Base-by-base conservation (phyloP, 768 basidiomycete species). In the Trichaptum fuscoviolaceum region DNA sequence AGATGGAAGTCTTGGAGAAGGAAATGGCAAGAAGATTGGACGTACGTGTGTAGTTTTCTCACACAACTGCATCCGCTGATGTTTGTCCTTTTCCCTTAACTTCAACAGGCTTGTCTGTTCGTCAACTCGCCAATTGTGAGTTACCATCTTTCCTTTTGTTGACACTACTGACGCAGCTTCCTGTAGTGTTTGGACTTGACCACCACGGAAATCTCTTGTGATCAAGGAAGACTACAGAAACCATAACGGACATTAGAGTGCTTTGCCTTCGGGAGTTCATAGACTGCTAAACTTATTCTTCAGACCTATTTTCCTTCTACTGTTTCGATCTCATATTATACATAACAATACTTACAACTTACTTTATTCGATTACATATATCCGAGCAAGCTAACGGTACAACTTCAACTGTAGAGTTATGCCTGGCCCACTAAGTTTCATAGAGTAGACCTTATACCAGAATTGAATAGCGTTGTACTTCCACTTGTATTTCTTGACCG, bases 1-100 rank as follows among this genome's bases (percentile, higher is more conserved):
- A 8, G 86, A 88, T 71, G 84, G 85, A 9, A 81, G 82, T 67
- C 77, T 89, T 52, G 87, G 88, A 6, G 88, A 89, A 76, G 87
- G 87, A 10, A 76, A 71, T 2, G 87, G 82, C 20, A 81, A 83
- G 76, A 88, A 87, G 76, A 79, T 87, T 62, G 82, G 82, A 35
- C 75, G 84, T 82, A 72, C 78, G 82, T 80, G 58, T 2, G 63
- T 59, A 20, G 23, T 66, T 52, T 67, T 60, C 35, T 35, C 62
- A 35, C n/a, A 1, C 25, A 67, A 63, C 57, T 63, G 27, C 63
- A 59, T 17, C 20, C 7, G 18, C 18, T 36, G 24, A 35, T 62
- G 20, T 0, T 42, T 68, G 5, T n/a, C 35, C 57, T 60, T 23
- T 66, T n/a, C n/a, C n/a, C 23, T 67, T 57, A 23, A 17, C 68